Evolutionary conservation across 169 alveolate species (phyloP).

Genomic region (Eimeria praecox): DNA sequence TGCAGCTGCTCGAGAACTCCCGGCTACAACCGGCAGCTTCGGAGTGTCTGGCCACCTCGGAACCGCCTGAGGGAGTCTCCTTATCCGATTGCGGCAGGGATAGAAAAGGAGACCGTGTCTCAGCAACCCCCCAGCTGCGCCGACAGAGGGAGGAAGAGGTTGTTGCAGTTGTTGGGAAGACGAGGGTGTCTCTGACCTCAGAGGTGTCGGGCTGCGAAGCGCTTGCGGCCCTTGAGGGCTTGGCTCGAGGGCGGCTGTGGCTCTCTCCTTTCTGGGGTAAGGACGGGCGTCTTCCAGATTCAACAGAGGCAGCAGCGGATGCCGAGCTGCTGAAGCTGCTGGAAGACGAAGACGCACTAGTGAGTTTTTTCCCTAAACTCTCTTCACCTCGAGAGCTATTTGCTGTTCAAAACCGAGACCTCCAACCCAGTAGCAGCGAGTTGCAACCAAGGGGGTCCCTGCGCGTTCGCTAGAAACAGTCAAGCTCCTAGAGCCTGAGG

Average conservation of each 20-base stretch:
- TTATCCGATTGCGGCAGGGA: background rate
- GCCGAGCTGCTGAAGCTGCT: conserved; percentile 60
- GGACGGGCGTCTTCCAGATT: conserved; percentile 61
- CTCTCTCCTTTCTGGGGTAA: conserved; percentile 65
- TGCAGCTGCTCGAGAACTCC: conserved; percentile 55
- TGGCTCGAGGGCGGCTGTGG: conserved; percentile 66
- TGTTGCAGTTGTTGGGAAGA: conserved; percentile 21
- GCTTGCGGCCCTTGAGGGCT: conserved; percentile 59
- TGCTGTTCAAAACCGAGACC: background rate
- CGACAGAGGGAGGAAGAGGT: background rate
- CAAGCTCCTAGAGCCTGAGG: background rate
- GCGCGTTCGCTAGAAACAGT: background rate
- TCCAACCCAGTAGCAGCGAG: background rate
- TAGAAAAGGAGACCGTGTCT: background rate
- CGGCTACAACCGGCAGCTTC: conserved; percentile 8
- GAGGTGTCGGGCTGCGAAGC: conserved; percentile 50
- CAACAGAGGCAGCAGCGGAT: conserved; percentile 45
- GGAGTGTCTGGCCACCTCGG: conserved; percentile 10
- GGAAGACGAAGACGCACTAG: conserved; percentile 57
- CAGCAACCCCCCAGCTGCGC: background rate
- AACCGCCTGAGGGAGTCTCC: background rate
- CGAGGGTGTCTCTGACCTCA: background rate
- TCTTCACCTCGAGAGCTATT: background rate
- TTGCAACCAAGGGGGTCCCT: background rate
- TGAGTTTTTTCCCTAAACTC: background rate